These are phyloP conservation scores for Eucalyptus curtisii DNA, from an alignment of 345 rosid genomes.

Conservation along the genomic window DNA sequence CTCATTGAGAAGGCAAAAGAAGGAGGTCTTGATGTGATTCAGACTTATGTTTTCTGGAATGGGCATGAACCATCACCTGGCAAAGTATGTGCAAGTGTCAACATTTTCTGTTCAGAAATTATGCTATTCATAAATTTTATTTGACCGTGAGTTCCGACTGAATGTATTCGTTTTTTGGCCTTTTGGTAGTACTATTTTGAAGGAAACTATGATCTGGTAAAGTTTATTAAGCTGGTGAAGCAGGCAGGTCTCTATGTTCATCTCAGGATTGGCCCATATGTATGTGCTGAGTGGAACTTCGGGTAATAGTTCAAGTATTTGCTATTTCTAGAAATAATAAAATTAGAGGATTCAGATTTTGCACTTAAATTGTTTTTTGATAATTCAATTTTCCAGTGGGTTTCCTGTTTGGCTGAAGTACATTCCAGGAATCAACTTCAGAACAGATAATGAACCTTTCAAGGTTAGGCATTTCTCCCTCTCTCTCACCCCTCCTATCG, in stretches of 20 bases:
- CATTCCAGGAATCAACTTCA: conserved; percentile 87
- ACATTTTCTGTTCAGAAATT: background rate
- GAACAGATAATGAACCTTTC: conserved; percentile 92
- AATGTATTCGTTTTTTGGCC: background rate
- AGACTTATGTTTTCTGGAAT: conserved; percentile 98
- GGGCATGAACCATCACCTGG: conserved; percentile 94
- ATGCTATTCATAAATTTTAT: background rate
- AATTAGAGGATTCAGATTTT: background rate
- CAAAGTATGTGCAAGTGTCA: conserved; percentile 20
- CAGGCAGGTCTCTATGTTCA: conserved; percentile 87
- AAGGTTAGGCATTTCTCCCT: conserved; percentile 39
- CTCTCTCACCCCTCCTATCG: background rate
- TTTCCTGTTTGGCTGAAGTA: conserved; percentile 99
- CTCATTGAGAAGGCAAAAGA: conserved; percentile 87
- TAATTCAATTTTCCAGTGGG: conserved; percentile 38
- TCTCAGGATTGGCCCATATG: conserved; percentile 98
- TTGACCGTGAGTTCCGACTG: background rate
- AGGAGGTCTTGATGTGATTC: conserved; percentile 96
- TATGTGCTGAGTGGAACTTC: conserved; percentile 98
- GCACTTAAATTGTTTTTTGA: background rate
- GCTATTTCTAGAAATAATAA: background rate
- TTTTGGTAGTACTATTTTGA: conserved; percentile 64
- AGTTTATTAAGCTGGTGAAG: conserved; percentile 73
- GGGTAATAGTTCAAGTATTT: conserved; percentile 42
- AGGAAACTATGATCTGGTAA: conserved; percentile 86